A percentile compares a stretch with the other conserved stretches of the same genome.
Evolutionary conservation across 805 yeast genomes (phyloP).

Genomic region (Ogataea neopini): DNA sequence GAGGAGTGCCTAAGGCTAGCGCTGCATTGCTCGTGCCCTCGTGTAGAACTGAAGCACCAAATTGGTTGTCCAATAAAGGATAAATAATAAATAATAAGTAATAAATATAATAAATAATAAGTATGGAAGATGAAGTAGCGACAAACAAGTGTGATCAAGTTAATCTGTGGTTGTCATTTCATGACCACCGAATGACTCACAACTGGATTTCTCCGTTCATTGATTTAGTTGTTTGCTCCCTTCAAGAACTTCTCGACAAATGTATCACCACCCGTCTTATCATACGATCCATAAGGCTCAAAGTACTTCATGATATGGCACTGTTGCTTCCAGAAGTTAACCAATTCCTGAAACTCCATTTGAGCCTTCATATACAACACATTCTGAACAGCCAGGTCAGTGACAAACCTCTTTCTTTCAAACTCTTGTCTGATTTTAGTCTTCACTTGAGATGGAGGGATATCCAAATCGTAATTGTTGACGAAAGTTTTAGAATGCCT

Average conservation of each 20-base stretch:
- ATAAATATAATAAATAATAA: slow-evolving; percentile 11
- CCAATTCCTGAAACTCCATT: slow-evolving; percentile 86
- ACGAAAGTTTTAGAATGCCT: slow-evolving; percentile 51
- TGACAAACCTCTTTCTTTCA: slow-evolving; percentile 77
- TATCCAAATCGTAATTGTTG: slow-evolving; percentile 69
- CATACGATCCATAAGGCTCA: slow-evolving; percentile 61
- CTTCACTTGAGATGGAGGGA: slow-evolving; percentile 76
- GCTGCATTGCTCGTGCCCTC: too few relatives aligned
- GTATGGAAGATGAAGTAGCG: background rate
- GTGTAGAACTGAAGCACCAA: too few relatives aligned
- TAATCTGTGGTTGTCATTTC: background rate
- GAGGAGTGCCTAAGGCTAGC: too few relatives aligned
- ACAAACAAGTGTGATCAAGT: too few relatives aligned
- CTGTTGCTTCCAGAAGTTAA: slow-evolving; percentile 89
- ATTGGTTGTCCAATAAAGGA: too few relatives aligned
- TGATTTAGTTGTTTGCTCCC: slow-evolving; percentile 43
- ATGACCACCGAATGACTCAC: background rate
- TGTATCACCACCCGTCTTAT: slow-evolving; percentile 54
- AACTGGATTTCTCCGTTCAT: background rate
- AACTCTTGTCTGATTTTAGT: slow-evolving; percentile 88
- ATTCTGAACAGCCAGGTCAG: slow-evolving; percentile 64
- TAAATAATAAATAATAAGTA: slow-evolving; percentile 9
- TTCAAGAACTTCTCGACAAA: slow-evolving; percentile 75
- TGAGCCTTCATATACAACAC: slow-evolving; percentile 78
- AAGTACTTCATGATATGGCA: slow-evolving; percentile 83